phyloP scores from a whole-genome alignment of 495 filamentous ascomycete species.

The Sporormia fimetaria region DNA sequence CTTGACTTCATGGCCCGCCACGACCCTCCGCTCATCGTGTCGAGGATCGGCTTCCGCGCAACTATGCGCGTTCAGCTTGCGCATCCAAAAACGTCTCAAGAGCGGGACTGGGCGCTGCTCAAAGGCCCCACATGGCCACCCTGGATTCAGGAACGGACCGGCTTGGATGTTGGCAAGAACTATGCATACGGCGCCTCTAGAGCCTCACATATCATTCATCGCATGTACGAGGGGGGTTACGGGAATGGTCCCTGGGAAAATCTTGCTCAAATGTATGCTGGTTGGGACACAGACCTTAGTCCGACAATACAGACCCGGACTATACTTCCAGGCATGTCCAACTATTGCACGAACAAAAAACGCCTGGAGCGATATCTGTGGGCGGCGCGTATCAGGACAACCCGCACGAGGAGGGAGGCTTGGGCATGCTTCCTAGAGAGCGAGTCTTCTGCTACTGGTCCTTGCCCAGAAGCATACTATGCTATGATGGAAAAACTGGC shows the following conservation, averaged over 20 bases:
- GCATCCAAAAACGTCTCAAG: constrained; percentile 48
- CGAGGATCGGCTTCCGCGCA: constrained; percentile 51
- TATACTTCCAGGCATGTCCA: background rate
- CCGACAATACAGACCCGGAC: constrained; percentile 56
- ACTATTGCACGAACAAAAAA: background rate
- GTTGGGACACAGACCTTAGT: constrained; percentile 57
- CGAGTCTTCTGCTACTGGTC: constrained; percentile 27
- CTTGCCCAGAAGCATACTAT: constrained; percentile 37
- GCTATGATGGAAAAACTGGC: constrained; percentile 54
- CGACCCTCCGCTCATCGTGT: constrained; percentile 45
- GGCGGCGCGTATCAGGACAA: constrained; percentile 52
- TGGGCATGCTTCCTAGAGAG: constrained; percentile 58
- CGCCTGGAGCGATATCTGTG: constrained; percentile 30
- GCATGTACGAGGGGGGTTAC: constrained; percentile 58
- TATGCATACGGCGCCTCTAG: constrained; percentile 47
- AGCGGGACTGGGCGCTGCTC: constrained; percentile 47
- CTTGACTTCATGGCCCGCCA: constrained; percentile 50
- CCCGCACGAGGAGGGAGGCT: constrained; percentile 57
- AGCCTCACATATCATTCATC: constrained; percentile 44
- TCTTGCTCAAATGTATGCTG: constrained; percentile 44
- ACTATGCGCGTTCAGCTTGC: constrained; percentile 49
- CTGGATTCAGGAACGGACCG: constrained; percentile 53
- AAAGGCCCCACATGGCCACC: constrained; percentile 60
- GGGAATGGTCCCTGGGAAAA: constrained; percentile 44
- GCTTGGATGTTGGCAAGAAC: constrained; percentile 45